Conservation (phyloP, 202 grass and related monocot genomes). For the Saccharum hybrid region DNA sequence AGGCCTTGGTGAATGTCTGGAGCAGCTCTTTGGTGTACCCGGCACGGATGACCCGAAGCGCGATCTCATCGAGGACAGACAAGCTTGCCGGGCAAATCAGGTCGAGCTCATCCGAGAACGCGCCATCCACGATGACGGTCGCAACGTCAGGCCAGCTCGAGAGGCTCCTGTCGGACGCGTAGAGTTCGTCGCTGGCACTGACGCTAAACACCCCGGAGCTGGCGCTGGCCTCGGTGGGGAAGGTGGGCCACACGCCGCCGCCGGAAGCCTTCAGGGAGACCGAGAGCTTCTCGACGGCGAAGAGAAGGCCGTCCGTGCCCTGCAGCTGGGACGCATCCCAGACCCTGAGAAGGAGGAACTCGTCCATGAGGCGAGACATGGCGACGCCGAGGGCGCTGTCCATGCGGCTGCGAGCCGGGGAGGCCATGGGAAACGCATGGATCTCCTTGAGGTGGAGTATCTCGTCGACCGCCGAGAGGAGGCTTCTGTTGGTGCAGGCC, state of each 20-base stretch:
- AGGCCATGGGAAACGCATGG: conserved; percentile 29
- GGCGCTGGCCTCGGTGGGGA: too few relatives aligned
- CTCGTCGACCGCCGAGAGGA: not conserved
- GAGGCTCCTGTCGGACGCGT: too few relatives aligned
- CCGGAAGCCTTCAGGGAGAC: not conserved
- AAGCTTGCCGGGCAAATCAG: too few relatives aligned
- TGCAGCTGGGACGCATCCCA: conserved; percentile 31
- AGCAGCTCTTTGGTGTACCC: too few relatives aligned
- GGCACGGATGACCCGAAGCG: too few relatives aligned
- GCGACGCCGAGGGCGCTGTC: conserved; percentile 13
- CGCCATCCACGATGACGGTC: too few relatives aligned
- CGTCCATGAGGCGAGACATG: conserved; percentile 38
- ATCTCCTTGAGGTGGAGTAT: conserved; percentile 31
- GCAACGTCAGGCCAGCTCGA: too few relatives aligned
- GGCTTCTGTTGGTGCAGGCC: too few relatives aligned
- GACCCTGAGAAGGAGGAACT: conserved; percentile 40
- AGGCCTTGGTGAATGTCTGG: conserved; percentile 10
- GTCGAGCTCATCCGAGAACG: too few relatives aligned
- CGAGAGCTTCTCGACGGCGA: conserved; percentile 27
- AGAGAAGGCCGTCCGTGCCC: not conserved
- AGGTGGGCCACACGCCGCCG: not conserved
- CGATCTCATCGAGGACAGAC: too few relatives aligned
- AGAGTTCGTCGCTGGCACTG: too few relatives aligned
- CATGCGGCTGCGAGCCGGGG: conserved; percentile 11
- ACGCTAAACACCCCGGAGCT: too few relatives aligned